These are phyloP conservation scores for Cryptosporidium muris DNA, from an alignment of 169 alveolate genomes.

Conservation along the genomic window DNA sequence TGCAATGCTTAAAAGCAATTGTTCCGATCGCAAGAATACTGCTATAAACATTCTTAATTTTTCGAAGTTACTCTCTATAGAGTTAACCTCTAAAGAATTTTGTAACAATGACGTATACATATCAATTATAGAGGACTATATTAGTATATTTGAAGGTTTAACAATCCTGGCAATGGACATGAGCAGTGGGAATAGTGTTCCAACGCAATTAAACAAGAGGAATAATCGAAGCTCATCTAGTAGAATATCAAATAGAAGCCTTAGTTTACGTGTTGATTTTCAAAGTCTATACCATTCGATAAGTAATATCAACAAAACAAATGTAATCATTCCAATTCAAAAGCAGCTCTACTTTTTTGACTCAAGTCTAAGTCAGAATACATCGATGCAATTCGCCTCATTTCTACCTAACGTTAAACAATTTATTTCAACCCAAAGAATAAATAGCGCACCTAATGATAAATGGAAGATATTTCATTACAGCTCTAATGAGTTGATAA, in stretches of 20 bases:
- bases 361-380: neutral
- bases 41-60: constrained; percentile 71
- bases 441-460: no score
- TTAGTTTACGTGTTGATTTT: constrained; percentile 62
- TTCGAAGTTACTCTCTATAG: neutral
- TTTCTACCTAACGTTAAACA: neutral
- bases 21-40: constrained; percentile 43
- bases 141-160: constrained; percentile 55
- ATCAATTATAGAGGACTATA: constrained; percentile 50
- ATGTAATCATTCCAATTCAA: constrained; percentile 57
- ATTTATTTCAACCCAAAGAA: no score
- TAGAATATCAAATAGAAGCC: constrained; percentile 23
- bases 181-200: constrained; percentile 35
- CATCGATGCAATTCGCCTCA: neutral
- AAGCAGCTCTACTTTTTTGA: constrained; percentile 1
- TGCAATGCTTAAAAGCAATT: constrained; percentile 69
- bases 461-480: no score
- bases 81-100: neutral
- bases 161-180: constrained; percentile 61
- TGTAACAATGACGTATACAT: constrained; percentile 5
- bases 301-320: constrained; percentile 38
- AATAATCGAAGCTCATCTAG: constrained; percentile 1
- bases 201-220: neutral
- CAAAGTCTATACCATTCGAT: constrained; percentile 59
- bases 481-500: constrained; percentile 5